Percentiles rank a stretch among this genome's conserved stretches.
Evolutionary conservation across 345 rosid genomes (phyloP).

Genomic region (Garcia nutans): DNA sequence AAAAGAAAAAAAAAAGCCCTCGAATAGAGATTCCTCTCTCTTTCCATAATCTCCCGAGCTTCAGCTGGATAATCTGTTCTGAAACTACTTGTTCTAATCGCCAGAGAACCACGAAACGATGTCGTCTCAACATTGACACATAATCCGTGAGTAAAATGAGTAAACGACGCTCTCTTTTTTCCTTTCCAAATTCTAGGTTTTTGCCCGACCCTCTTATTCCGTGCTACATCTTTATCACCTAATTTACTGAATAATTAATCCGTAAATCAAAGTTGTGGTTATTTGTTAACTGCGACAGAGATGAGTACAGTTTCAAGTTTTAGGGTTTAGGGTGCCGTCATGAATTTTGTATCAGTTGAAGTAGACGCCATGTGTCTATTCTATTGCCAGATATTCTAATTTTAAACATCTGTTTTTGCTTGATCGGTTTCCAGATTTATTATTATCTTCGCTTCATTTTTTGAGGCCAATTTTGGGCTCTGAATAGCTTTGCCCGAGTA

Average conservation of each 20-base stretch:
- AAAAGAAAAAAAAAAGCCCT: no score
- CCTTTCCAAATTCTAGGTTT: slow-evolving; percentile 7
- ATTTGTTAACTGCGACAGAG: neutral
- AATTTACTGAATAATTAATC: neutral
- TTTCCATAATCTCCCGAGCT: neutral
- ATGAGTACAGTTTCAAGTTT: neutral
- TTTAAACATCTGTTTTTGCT: neutral
- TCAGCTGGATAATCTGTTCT: neutral
- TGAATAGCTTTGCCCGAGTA: neutral
- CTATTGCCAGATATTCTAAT: neutral
- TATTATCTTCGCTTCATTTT: neutral
- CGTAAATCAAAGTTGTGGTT: neutral
- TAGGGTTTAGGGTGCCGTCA: neutral
- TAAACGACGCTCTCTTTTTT: neutral
- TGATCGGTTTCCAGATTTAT: no score
- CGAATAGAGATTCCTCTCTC: neutral
- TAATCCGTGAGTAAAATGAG: neutral
- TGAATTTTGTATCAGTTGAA: neutral
- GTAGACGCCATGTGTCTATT: neutral
- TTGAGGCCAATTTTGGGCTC: neutral
- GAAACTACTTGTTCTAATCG: neutral
- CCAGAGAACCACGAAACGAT: neutral
- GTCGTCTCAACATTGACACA: neutral
- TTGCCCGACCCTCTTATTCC: neutral
- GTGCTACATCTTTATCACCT: neutral